Base-by-base conservation (phyloP, 768 basidiomycete species). In the Fomitopsis pulvina region DNA sequence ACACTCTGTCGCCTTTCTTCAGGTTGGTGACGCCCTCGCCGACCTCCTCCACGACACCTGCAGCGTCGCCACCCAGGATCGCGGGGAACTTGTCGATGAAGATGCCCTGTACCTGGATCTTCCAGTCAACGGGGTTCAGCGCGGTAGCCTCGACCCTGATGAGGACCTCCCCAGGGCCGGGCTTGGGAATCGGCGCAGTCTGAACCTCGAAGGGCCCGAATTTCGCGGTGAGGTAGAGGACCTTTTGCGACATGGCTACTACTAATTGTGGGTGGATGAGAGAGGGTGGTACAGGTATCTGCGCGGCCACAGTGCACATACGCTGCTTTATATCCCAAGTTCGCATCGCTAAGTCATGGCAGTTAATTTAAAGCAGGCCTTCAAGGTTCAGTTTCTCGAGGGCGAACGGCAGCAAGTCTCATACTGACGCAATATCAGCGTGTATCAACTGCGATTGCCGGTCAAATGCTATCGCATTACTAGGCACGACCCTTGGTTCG, bases 71-170 rank as follows among this genome's bases (percentile, higher is more conserved):
- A 2, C 66, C 66, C 11, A 61, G 27, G 16, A 63, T 43, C 11
- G 52, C 47, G 5, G 59, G 65, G 52, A 34, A 65, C 21, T 51
- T 12, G 21, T 58, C 43, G 29, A 59, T 48, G 51, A 60, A 50
- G n/a, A 57, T n/a, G 34, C 52, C 54, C 45, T 56, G 50, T 43
- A 55, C 52, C 56, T 57, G 8, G 21, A 58, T 53, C 28, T 48
- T 51, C 51, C 54, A 58, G 37, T 58, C 57, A 14, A 55, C 41
- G 18, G 78, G 79, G 56, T 79, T 78, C 9, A 80, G 66, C 2
- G 66, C 72, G 3, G 62, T 57, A 0, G 72, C 55, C 32, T 67
- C 55, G 42, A 75, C 48, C 52, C 71, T 68, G 48, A 78, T 63
- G 45, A 78, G 63, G 12, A 77, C 43, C 50, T 78, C 65, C 7